Evolutionary conservation across 202 grass and related monocot genomes (phyloP), one percentile per base, ranked within the genome.

Genomic region (Schoenoplectus triqueter): DNA sequence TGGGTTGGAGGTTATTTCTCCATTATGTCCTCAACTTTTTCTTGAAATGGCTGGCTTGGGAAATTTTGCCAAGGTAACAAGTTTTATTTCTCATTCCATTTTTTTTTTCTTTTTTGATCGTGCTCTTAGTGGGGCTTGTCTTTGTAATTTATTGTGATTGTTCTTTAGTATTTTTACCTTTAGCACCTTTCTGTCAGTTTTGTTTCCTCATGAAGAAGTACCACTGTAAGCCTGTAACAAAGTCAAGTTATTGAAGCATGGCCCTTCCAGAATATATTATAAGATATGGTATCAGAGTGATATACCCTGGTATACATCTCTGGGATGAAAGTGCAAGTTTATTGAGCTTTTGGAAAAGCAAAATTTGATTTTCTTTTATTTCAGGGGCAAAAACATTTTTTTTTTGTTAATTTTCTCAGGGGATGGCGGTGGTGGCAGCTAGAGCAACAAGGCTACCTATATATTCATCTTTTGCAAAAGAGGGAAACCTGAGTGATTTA

Each of bases 401-500:
- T 31, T 31, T 31, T 31, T 31, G 31, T 51, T 21, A 85, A n/a
- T 74, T 2, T 41, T 82, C 89, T 75, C 47, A 96, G 93, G 96
- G 93, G 80, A 92, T 99, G 90, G 96, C 93, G 31, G 90, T 99
- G 44, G 93, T 99, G 81, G 96, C 93, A 71, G 91, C 93, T 45
- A 88, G 96, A 87, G 96, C 93, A 6, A 99, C 93, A 71, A 92
- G 96, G 70, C 85, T 99, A 81, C 93, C 93, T 60, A 95, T 98
- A 64, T 98, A 96, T 91, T 96, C 90, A 19, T 96, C 91, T 81
- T 99, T 99, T 88, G 96, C 96, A 2, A 99, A 96, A 87, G 96
- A 99, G 88, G 93, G 96, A 82, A 99, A 99, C 65, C 89, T 99
- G 54, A 99, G 96, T 65, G 96, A 96, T 83, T 90, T 99, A 76